Percentiles rank a stretch among this genome's conserved stretches.
Evolutionary conservation across 2,329 filamentous ascomycete genomes (phyloP).

Genomic region (Xylaria sp.): DNA sequence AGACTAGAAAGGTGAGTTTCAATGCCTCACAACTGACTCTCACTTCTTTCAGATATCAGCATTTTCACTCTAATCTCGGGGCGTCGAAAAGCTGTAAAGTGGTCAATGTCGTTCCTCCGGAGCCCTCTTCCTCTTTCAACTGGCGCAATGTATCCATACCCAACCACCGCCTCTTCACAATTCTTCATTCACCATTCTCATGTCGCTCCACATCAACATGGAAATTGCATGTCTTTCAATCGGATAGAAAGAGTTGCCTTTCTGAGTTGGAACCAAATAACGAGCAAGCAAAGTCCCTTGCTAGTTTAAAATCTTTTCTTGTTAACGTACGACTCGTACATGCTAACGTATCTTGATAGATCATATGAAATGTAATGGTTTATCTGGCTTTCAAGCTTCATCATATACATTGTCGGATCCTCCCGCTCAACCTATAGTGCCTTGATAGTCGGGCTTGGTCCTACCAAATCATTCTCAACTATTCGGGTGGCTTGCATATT

Average conservation of each 20-base stretch:
- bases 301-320: not conserved
- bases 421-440: not conserved
- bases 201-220: not conserved
- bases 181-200: not conserved
- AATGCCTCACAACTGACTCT: not conserved
- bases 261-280: not conserved
- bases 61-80: not conserved
- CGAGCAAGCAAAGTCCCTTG: not conserved
- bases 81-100: not conserved
- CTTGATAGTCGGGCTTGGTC: not conserved
- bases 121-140: not conserved
- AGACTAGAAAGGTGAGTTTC: slow-evolving; percentile 2
- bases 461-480: not conserved
- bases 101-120: not conserved
- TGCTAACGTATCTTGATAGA: not conserved
- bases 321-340: not conserved
- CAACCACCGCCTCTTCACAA: not conserved
- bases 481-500: not conserved
- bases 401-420: not conserved
- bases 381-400: not conserved
- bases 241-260: not conserved
- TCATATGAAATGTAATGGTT: slow-evolving; percentile 6
- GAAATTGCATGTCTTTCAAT: not conserved
- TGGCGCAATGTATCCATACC: slow-evolving; percentile 20
- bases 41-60: no score